Evolutionary conservation across 495 filamentous ascomycete species (phyloP).

Genomic region (Usnea hakonensis): DNA sequence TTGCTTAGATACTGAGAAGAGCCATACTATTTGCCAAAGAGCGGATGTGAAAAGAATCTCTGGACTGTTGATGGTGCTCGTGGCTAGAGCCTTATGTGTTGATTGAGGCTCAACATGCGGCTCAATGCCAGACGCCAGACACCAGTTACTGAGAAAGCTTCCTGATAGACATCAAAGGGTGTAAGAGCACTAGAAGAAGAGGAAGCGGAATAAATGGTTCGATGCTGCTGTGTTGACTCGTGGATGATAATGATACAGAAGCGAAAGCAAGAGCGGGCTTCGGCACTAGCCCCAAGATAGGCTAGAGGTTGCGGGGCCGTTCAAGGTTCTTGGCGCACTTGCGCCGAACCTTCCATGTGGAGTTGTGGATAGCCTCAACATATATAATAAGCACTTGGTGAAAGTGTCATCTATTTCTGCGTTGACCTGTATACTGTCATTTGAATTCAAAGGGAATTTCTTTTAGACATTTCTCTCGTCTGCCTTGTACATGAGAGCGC

Average conservation of each 20-base stretch:
- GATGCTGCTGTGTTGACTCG: constrained; percentile 1
- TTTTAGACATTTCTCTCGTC: too few relatives aligned
- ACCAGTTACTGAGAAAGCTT: background rate
- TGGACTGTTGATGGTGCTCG: constrained; percentile 4
- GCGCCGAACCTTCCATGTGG: background rate
- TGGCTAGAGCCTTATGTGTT: constrained; percentile 9
- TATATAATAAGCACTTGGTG: too few relatives aligned
- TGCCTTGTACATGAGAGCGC: background rate
- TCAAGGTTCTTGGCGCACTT: background rate
- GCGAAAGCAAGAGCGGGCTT: constrained; percentile 14
- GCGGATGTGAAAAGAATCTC: background rate
- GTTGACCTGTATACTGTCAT: too few relatives aligned
- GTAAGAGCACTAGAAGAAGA: background rate
- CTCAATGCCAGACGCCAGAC: background rate
- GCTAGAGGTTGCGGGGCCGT: constrained; percentile 1
- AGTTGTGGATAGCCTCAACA: too few relatives aligned
- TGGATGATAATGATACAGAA: constrained; percentile 5
- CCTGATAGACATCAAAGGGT: background rate
- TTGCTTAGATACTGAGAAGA: background rate
- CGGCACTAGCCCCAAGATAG: background rate
- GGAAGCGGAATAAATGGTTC: background rate
- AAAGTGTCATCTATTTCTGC: background rate
- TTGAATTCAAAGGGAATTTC: background rate
- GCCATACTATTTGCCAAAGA: background rate
- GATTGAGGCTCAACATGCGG: constrained; percentile 16